These are phyloP conservation scores for Candida sojae DNA, from an alignment of 1,139 yeast genomes.

Conservation along the genomic window DNA sequence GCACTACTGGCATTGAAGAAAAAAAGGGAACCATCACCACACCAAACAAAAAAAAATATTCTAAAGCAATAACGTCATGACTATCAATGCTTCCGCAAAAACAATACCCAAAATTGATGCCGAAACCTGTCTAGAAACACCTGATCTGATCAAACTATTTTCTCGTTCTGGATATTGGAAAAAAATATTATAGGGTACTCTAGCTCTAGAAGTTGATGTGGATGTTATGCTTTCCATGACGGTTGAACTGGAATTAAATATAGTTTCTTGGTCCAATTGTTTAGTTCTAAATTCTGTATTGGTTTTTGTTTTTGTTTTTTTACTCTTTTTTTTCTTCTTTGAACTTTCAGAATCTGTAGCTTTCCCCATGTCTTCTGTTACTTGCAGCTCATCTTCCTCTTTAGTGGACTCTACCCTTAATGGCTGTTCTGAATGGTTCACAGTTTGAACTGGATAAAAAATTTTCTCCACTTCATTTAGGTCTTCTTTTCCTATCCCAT, in stretches of 20 bases:
- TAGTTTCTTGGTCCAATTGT: not conserved
- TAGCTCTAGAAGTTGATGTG: not conserved
- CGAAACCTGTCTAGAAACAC: slow-evolving; percentile 8
- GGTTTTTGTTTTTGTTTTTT: no score
- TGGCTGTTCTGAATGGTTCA: no score
- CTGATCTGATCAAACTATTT: slow-evolving; percentile 4
- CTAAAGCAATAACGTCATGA: slow-evolving; percentile 8
- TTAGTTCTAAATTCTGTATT: no score
- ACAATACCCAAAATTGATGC: slow-evolving; percentile 6
- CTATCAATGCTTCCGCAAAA: slow-evolving; percentile 6
- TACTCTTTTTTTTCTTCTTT: no score
- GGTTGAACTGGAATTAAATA: not conserved
- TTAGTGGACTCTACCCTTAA: no score
- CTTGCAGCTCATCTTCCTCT: no score
- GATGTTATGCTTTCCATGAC: not conserved
- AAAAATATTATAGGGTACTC: slow-evolving; percentile 5
- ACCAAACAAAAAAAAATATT: not conserved
- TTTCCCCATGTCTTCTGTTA: no score
- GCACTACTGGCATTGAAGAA: not conserved
- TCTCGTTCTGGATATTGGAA: slow-evolving; percentile 9
- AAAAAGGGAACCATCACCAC: not conserved
- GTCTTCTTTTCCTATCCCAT: no score
- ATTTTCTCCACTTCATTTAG: no score
- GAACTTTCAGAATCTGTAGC: no score
- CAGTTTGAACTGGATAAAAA: no score